Base-by-base conservation (phyloP, 345 rosid genomes). In the Arabidopsis arenosa region DNA sequence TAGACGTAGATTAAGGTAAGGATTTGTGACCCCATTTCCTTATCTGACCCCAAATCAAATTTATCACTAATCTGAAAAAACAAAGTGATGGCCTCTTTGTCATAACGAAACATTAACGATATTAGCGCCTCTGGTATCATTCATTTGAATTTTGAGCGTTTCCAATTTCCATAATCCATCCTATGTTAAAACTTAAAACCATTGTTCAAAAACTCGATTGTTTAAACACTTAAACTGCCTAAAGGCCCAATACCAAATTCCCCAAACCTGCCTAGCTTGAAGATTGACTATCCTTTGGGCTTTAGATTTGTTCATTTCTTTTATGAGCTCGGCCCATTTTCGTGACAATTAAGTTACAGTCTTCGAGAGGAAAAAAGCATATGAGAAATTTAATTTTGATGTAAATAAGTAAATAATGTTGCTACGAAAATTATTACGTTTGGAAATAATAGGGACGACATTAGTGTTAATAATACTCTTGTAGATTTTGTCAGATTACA, bases 401-500 rank as follows among this genome's bases (percentile, higher is more conserved):
- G 9, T 6, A 52, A 54, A 18, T 18, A 18, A 18, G 21, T 18
- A 32, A 14, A 32, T 56, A 14, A 14, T 14, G 23, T 14, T 32
- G 21, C 18, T 3, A 54, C 5, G 58, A 26, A 53, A 12, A 1
- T 11, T 26, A 26, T 28, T 28, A 12, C 39, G 12, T 33, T 1
- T 18, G 47, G 14, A 39, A 35, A 43, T 32, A 70, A 43, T 33
- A 32, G 35, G n/a, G 48, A 36, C 68, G 40, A 55, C 51, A 66
- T 36, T 74, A 44, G 58, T 45, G 58, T 65, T 9, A 56, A 56
- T 39, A 58, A 56, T 39, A 58, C 57, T n/a, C 63, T 40, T 5
- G 10, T 6, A 36, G 35, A 28, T 75, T 47, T 44, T 5, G 79
- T 67, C 55, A 40, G 53, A 62, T 37, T 30, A 75, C 23, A 36